A percentile compares a stretch with the other conserved stretches of the same genome.
These are phyloP conservation scores for Macroventuria anomochaeta DNA, from an alignment of 2,329 filamentous ascomycete genomes.

Conservation along the genomic window DNA sequence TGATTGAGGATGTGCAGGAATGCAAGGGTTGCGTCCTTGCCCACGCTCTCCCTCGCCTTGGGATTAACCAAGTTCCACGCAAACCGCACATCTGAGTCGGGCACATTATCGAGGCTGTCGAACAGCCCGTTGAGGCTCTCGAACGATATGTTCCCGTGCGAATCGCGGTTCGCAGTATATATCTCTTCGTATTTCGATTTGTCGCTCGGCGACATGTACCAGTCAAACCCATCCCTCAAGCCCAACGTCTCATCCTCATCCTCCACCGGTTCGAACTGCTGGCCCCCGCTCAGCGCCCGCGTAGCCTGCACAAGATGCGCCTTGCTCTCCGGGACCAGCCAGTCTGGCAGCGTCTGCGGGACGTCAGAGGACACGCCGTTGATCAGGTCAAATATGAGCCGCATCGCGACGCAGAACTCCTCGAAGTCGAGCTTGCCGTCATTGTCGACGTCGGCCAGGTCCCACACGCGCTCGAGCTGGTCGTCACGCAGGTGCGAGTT, in stretches of 20 bases:
- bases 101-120: slow-evolving; percentile 69
- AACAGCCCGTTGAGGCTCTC: slow-evolving; percentile 82
- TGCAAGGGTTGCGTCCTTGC: slow-evolving; percentile 91
- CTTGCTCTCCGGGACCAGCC: slow-evolving; percentile 89
- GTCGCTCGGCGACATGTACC: slow-evolving; percentile 96
- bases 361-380: slow-evolving; percentile 88
- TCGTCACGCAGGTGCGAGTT: slow-evolving; percentile 75
- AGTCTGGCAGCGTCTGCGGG: slow-evolving; percentile 85
- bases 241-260: slow-evolving; percentile 79
- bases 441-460: slow-evolving; percentile 94
- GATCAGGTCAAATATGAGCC: slow-evolving; percentile 94
- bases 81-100: slow-evolving; percentile 80
- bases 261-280: slow-evolving; percentile 84
- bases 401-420: slow-evolving; percentile 99
- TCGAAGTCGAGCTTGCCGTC: slow-evolving; percentile 98
- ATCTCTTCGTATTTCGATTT: slow-evolving; percentile 97
- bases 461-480: slow-evolving; percentile 97
- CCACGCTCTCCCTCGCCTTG: slow-evolving; percentile 79
- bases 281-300: slow-evolving; percentile 67
- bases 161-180: slow-evolving; percentile 89
- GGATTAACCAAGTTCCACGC: slow-evolving; percentile 99
- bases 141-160: slow-evolving; percentile 79
- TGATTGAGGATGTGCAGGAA: slow-evolving; percentile 98
- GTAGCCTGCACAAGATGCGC: slow-evolving; percentile 51
- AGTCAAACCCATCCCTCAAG: slow-evolving; percentile 96